Evolutionary conservation across 495 filamentous ascomycete species (phyloP), one percentile per base, ranked within the genome.

Genomic region (Astrocystis sublimbata): DNA sequence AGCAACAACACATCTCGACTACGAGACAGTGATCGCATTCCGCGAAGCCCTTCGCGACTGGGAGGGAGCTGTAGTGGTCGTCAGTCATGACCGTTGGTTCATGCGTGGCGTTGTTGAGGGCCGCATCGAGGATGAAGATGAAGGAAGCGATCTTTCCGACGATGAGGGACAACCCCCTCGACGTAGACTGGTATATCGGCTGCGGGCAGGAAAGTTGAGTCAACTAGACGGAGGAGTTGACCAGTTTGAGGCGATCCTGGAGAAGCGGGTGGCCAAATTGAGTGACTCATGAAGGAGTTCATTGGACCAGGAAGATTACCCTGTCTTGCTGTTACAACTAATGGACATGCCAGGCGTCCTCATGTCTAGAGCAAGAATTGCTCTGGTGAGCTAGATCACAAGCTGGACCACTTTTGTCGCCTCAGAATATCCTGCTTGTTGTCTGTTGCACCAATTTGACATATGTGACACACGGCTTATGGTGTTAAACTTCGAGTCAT

Each of bases 1-100:
- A 71, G 86, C 89, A 17, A 93, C 89, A 9, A 96, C 90, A n/a
- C 91, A 93, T 76, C 75, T 96, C 36, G 91, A 96, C 65, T 88
- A 86, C 65, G 80, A 92, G 71, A 91, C 88, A 3, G 89, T 93
- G 30, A 81, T 79, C 6, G 89, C 88, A 4, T 76, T 96, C 41
- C 80, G 85, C 3, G 79, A 81, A 35, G 89, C 86, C 10, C 73
- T 96, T 63, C 75, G 81, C 6, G 77, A 68, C 0, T 93, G 87
- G 78, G 80, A 83, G 31, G 91, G 91, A 0, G 89, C 90, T 0
- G 80, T 93, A 3, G 66, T 93, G 62, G 54, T 92, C 2, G 85
- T 93, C 2, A 88, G 85, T 10, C 91, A 96, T 68, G 91, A 96
- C 68, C 81, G 91, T 8, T 96, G 87, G 76, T 84, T 92, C 61